A percentile compares a stretch with the other conserved stretches of the same genome.
phyloP scores from a whole-genome alignment of 192 early-diverging fungal species.

The Spinellus fusiger region DNA sequence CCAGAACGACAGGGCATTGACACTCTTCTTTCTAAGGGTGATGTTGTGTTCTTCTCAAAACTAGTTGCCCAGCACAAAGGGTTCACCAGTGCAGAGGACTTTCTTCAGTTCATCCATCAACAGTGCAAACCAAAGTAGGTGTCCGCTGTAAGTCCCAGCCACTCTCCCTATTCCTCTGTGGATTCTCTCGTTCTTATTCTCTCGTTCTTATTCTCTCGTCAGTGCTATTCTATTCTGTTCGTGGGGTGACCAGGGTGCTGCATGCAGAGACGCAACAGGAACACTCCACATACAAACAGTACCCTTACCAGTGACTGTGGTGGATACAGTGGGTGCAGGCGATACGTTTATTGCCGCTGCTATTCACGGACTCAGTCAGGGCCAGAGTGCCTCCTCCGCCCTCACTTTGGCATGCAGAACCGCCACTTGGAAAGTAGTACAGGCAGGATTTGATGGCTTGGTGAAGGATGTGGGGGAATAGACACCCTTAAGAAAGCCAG shows the following conservation, averaged over 20 bases:
- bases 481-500: not conserved
- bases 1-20: constrained; percentile 55
- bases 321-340: constrained; percentile 49
- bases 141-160: not conserved
- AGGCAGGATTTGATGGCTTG: constrained; percentile 40
- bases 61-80: constrained; percentile 54
- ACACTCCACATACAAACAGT: constrained; percentile 29
- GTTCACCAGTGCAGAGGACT: constrained; percentile 37
- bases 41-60: constrained; percentile 61
- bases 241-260: constrained; percentile 55
- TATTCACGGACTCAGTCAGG: constrained; percentile 33
- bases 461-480: not conserved
- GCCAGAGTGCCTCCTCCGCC: constrained; percentile 13
- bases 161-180: not conserved
- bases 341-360: constrained; percentile 53
- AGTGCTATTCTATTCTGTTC: constrained; percentile 60
- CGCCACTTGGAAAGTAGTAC: constrained; percentile 42
- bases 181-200: not conserved
- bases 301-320: constrained; percentile 12
- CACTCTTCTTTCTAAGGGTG: constrained; percentile 44
- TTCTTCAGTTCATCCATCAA: constrained; percentile 7
- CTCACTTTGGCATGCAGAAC: constrained; percentile 40
- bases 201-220: not conserved
- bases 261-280: constrained; percentile 31
- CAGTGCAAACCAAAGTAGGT: constrained; percentile 21